Evolutionary conservation across 225 moss, liverwort and hornwort genomes (phyloP).

Genomic region (Sphagnum tenellum): DNA sequence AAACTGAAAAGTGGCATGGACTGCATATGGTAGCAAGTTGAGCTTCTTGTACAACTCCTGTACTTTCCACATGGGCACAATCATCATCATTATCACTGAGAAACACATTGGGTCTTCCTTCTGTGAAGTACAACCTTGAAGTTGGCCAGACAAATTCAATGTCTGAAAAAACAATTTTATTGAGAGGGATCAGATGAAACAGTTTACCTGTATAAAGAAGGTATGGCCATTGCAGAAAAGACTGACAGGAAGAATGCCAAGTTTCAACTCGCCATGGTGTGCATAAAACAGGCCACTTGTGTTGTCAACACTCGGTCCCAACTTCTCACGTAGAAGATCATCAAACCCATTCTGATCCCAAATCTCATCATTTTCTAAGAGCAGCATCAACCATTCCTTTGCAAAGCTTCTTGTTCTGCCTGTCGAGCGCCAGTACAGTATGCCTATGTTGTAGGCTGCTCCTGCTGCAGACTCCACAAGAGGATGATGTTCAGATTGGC

Average conservation of each 20-base stretch:
- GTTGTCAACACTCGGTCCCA: conserved; percentile 47
- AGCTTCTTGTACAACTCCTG: conserved; percentile 81
- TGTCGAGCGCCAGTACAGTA: conserved; percentile 82
- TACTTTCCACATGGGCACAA: conserved; percentile 1
- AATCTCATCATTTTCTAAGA: conserved; percentile 48
- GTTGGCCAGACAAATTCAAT: too few species aligned
- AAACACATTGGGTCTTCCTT: too few species aligned
- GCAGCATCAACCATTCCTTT: conserved; percentile 57
- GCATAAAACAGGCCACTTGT: conserved; percentile 55
- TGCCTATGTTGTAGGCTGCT: conserved; percentile 91
- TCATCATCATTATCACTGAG: too few species aligned
- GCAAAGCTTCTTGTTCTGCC: conserved; percentile 54
- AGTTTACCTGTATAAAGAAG: conserved; percentile 72
- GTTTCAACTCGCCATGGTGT: conserved; percentile 46
- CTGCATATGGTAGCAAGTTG: conserved; percentile 70
- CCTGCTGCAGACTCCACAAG: conserved; percentile 23
- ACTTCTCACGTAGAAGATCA: conserved; percentile 45
- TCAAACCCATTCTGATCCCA: conserved; percentile 98
- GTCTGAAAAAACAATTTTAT: too few species aligned
- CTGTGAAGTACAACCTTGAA: too few species aligned
- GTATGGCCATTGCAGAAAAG: conserved; percentile 97
- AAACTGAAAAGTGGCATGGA: conserved; percentile 91
- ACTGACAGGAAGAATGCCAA: conserved; percentile 87
- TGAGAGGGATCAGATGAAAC: too few species aligned
- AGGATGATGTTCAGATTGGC: background rate